phyloP scores from a whole-genome alignment of 2,329 filamentous ascomycete genomes.

The Verticillium longisporum region DNA sequence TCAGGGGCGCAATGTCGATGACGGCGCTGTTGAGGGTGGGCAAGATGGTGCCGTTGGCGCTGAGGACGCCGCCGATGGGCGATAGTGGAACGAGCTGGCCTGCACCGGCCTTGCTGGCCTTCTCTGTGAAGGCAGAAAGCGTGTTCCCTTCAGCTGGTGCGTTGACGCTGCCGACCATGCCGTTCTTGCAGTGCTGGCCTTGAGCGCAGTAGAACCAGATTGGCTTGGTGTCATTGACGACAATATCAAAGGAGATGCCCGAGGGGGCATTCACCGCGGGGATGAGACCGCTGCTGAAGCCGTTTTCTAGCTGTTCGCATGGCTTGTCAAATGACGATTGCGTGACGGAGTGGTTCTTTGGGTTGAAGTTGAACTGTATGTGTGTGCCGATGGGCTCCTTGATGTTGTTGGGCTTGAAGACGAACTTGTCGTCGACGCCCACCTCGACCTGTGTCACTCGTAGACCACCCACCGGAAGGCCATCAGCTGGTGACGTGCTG shows the following conservation, averaged over 20 bases:
- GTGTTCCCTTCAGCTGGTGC: slow-evolving; percentile 23
- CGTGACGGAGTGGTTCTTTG: slow-evolving; percentile 56
- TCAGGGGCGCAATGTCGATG: slow-evolving; percentile 17
- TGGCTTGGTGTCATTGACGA: slow-evolving; percentile 39
- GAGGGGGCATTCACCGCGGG: slow-evolving; percentile 29
- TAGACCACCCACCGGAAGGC: slow-evolving; percentile 23
- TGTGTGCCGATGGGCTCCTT: slow-evolving; percentile 42
- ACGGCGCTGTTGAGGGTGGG: slow-evolving; percentile 18
- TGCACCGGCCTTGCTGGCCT: slow-evolving; percentile 22
- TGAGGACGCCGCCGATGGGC: slow-evolving; percentile 25
- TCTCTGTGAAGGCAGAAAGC: slow-evolving; percentile 25
- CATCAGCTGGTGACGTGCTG: slow-evolving; percentile 20
- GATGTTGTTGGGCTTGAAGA: slow-evolving; percentile 44
- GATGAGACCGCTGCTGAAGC: slow-evolving; percentile 38
- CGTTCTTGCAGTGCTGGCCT: slow-evolving; percentile 49
- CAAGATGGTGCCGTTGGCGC: slow-evolving; percentile 23
- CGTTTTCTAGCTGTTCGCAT: slow-evolving; percentile 46
- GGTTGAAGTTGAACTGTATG: slow-evolving; percentile 37
- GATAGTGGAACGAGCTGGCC: slow-evolving; percentile 25
- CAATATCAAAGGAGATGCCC: slow-evolving; percentile 12
- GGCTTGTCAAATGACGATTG: slow-evolving; percentile 53
- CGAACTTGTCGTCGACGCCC: slow-evolving; percentile 21
- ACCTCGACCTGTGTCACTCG: slow-evolving; percentile 25
- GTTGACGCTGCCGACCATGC: slow-evolving; percentile 46
- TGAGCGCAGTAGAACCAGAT: slow-evolving; percentile 61